Evolutionary conservation across 2,329 filamentous ascomycete genomes (phyloP).

Genomic region (Calonectria leucothoes): DNA sequence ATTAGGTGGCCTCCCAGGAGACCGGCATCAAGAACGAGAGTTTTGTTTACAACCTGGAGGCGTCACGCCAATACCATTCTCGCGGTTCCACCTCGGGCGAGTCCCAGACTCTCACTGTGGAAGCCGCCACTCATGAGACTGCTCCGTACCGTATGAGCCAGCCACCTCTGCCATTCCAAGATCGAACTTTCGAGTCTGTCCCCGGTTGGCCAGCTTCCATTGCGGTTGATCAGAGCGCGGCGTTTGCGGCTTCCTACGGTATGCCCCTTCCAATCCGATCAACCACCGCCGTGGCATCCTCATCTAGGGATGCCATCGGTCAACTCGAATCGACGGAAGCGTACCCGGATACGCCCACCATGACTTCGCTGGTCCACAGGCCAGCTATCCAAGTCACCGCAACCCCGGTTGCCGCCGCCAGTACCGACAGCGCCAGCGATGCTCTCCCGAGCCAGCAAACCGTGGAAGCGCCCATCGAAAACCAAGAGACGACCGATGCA

Average conservation of each 20-base stretch:
- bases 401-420: slow-evolving; percentile 23
- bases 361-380: background rate
- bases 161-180: slow-evolving; percentile 32
- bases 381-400: background rate
- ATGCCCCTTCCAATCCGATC: background rate
- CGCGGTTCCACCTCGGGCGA: slow-evolving; percentile 34
- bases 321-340: slow-evolving; percentile 42
- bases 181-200: slow-evolving; percentile 41
- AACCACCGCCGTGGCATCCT: background rate
- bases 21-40: slow-evolving; percentile 40
- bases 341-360: slow-evolving; percentile 33
- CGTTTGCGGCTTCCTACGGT: slow-evolving; percentile 23
- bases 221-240: slow-evolving; percentile 40
- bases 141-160: slow-evolving; percentile 25
- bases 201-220: slow-evolving; percentile 40
- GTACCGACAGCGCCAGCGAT: slow-evolving; percentile 27
- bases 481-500: background rate
- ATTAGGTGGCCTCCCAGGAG: slow-evolving; percentile 48
- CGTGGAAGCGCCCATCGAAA: background rate
- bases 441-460: background rate
- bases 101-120: background rate
- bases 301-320: slow-evolving; percentile 31
- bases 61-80: slow-evolving; percentile 46
- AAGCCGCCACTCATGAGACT: slow-evolving; percentile 23
- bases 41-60: slow-evolving; percentile 45